Evolutionary conservation across 2,329 filamentous ascomycete genomes (phyloP).

Genomic region (Xylaria sp.): DNA sequence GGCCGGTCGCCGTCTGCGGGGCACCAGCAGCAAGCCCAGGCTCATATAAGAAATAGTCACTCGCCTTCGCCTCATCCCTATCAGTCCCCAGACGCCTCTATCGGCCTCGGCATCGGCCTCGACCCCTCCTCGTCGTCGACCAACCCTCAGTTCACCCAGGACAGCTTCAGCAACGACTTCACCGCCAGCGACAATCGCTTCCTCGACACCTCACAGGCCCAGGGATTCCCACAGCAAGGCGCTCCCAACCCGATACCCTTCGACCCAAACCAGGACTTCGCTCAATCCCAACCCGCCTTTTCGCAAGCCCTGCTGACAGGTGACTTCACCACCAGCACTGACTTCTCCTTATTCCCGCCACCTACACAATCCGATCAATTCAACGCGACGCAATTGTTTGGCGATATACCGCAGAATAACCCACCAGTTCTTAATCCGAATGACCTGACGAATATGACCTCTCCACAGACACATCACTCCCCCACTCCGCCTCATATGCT

Average conservation of each 20-base stretch:
- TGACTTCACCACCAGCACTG: conserved; percentile 61
- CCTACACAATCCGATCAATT: conserved; percentile 67
- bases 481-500: conserved; percentile 67
- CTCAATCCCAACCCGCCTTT: conserved; percentile 58
- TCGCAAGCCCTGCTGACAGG: conserved; percentile 60
- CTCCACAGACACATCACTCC: conserved; percentile 66
- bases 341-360: conserved; percentile 74
- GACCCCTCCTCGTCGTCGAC: conserved; percentile 62
- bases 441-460: conserved; percentile 66
- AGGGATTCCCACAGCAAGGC: conserved; percentile 59
- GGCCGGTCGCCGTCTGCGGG: conserved; percentile 72
- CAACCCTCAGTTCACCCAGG: conserved; percentile 55
- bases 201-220: conserved; percentile 61
- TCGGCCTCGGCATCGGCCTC: conserved; percentile 69
- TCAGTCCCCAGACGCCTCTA: conserved; percentile 61
- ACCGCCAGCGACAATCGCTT: conserved; percentile 57
- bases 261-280: conserved; percentile 50
- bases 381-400: conserved; percentile 68
- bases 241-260: conserved; percentile 52
- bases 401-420: conserved; percentile 58
- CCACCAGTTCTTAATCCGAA: conserved; percentile 56
- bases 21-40: conserved; percentile 63
- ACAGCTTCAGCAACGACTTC: conserved; percentile 61
- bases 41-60: conserved; percentile 76
- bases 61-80: conserved; percentile 71